Conservation (phyloP, 1,284 basidiomycete species). For the Microbotryomycetes sp. region DNA sequence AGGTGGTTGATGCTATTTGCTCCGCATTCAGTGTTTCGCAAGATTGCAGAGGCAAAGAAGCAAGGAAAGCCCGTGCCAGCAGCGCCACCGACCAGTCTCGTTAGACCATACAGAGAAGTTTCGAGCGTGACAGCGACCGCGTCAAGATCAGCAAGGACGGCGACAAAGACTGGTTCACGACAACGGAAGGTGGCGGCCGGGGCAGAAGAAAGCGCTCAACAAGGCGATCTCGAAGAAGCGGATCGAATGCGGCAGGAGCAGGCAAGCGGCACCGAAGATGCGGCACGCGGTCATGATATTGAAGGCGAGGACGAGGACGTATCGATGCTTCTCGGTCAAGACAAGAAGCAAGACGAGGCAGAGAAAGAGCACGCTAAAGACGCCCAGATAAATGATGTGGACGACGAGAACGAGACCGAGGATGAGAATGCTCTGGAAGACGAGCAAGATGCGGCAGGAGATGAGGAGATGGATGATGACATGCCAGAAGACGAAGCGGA, state of each 20-base stretch:
- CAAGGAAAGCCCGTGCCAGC: not conserved
- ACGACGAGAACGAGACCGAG: constrained; percentile 27
- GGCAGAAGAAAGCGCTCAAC: not conserved
- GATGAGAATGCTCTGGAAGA: constrained; percentile 37
- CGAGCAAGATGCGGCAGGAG: constrained; percentile 37
- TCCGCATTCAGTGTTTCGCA: constrained; percentile 4
- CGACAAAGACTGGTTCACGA: too few relatives aligned
- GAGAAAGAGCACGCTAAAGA: constrained; percentile 32
- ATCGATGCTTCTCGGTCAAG: constrained; percentile 30
- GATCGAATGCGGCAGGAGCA: constrained; percentile 29
- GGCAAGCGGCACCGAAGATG: constrained; percentile 37
- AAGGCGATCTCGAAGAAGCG: constrained; percentile 17
- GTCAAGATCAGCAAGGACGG: not conserved
- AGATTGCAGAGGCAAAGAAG: constrained; percentile 8
- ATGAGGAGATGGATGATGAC: constrained; percentile 2
- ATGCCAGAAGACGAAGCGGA: not conserved
- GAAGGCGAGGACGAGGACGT: constrained; percentile 35
- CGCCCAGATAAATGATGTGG: constrained; percentile 26
- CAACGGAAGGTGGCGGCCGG: too few relatives aligned
- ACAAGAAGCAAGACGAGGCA: constrained; percentile 24
- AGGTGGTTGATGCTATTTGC: not conserved
- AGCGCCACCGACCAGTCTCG: not conserved
- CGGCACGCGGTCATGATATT: constrained; percentile 37
- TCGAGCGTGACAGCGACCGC: not conserved
- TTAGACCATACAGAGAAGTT: not conserved